Evolutionary conservation across 192 early-diverging fungal species (phyloP).

Genomic region (Backusella circina): DNA sequence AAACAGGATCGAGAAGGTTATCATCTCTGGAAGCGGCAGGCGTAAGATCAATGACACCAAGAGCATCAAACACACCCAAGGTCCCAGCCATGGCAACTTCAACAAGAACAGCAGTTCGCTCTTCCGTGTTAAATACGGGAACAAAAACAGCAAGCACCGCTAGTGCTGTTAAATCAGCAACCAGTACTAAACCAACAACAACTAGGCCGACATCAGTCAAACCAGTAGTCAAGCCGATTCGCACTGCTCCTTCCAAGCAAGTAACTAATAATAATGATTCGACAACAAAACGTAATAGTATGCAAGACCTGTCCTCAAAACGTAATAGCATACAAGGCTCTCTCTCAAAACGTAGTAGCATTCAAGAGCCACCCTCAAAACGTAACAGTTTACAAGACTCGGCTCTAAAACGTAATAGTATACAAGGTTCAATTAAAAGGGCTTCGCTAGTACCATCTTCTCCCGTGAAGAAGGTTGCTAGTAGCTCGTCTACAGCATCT

Average conservation of each 20-base stretch:
- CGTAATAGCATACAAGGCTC: background rate
- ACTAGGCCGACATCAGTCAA: background rate
- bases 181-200: background rate
- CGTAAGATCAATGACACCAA: background rate
- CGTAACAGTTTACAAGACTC: background rate
- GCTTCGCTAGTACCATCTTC: background rate
- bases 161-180: background rate
- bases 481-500: background rate
- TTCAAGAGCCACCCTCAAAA: background rate
- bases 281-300: background rate
- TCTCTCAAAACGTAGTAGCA: background rate
- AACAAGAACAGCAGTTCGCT: background rate
- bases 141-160: background rate
- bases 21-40: slow-evolving; percentile 6
- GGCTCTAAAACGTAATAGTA: background rate
- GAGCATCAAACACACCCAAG: background rate
- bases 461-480: background rate
- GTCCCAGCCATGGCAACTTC: background rate
- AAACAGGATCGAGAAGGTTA: background rate
- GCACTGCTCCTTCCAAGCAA: background rate
- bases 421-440: background rate
- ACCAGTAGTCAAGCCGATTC: background rate
- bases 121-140: background rate
- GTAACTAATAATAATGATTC: background rate
- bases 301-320: background rate